Percentiles rank a stretch among this genome's conserved stretches.
Evolutionary conservation across 441 rosid species (phyloP).

Genomic region (Rhodomyrtus psidioides): DNA sequence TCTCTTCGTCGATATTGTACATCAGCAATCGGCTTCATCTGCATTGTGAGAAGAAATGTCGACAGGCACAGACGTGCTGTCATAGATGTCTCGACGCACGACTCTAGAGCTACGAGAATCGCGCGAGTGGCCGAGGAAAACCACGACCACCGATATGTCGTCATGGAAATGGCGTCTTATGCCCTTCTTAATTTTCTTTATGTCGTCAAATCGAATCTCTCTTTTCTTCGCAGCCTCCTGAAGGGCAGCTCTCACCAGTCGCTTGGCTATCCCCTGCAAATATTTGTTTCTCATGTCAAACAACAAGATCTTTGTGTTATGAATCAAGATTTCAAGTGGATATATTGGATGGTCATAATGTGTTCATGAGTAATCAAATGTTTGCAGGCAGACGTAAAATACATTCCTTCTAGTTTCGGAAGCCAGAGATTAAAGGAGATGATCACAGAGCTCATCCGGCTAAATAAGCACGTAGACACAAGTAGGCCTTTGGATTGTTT

Average conservation of each 20-base stretch:
- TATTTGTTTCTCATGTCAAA: background rate
- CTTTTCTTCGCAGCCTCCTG: slow-evolving; percentile 48
- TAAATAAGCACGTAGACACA: background rate
- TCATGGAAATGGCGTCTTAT: slow-evolving; percentile 54
- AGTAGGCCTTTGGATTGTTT: background rate
- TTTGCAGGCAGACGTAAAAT: background rate
- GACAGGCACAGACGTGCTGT: slow-evolving; percentile 29
- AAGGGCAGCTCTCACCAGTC: slow-evolving; percentile 46
- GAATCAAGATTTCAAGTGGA: background rate
- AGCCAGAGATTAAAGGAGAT: background rate
- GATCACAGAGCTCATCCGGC: background rate
- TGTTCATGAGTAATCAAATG: background rate
- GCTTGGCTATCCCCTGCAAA: slow-evolving; percentile 48
- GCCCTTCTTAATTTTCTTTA: slow-evolving; percentile 34
- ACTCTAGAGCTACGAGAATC: slow-evolving; percentile 17
- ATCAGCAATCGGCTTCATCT: slow-evolving; percentile 2
- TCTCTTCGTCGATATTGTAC: background rate
- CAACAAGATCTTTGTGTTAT: background rate
- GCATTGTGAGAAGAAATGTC: slow-evolving; percentile 34
- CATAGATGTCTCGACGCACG: slow-evolving; percentile 1
- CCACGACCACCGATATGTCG: slow-evolving; percentile 49
- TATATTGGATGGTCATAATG: background rate
- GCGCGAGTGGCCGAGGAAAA: slow-evolving; percentile 33
- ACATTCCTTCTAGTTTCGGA: background rate
- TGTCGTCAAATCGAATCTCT: slow-evolving; percentile 38